Percentiles rank a stretch among this genome's conserved stretches.
Conservation (phyloP, 2,329 filamentous ascomycete species). For the Rhynchosporium secalis region DNA sequence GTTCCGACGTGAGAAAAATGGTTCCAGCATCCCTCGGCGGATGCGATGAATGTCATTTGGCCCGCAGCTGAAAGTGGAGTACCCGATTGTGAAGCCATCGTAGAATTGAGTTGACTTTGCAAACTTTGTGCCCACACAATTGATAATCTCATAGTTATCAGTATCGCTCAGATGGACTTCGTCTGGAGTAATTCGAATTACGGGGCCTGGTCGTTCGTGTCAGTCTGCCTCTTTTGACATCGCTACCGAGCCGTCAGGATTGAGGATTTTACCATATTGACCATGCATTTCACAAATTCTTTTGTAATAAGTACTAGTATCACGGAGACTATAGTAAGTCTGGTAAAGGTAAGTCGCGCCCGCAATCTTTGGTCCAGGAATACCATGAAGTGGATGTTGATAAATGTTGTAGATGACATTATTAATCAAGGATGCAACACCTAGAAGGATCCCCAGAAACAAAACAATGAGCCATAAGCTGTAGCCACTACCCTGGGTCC, state of each 20-base stretch:
- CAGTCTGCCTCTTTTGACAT: not conserved
- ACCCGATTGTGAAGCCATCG: conserved; percentile 17
- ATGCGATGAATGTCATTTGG: conserved; percentile 14
- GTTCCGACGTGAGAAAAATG: conserved; percentile 37
- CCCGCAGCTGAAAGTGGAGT: conserved; percentile 14
- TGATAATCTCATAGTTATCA: conserved; percentile 34
- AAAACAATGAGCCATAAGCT: conserved; percentile 2
- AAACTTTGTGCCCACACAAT: conserved; percentile 28
- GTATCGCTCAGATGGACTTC: conserved; percentile 37
- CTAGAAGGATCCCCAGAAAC: conserved; percentile 1
- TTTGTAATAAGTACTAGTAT: conserved; percentile 23
- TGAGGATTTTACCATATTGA: conserved; percentile 25
- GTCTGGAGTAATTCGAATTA: conserved; percentile 38
- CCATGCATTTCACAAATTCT: conserved; percentile 27
- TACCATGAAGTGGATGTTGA: conserved; percentile 26
- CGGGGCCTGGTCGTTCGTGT: conserved; percentile 27
- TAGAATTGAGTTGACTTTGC: conserved; percentile 30
- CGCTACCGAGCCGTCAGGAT: not conserved
- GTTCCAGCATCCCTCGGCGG: conserved; percentile 29
- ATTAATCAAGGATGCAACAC: conserved; percentile 4
- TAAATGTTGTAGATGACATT: conserved; percentile 23
- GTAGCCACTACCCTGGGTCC: not conserved
- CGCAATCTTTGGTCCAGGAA: conserved; percentile 33
- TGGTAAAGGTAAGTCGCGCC: conserved; percentile 30
- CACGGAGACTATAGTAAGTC: conserved; percentile 24